These are phyloP conservation scores for Hyphodiscus sp. DNA, from an alignment of 2,329 filamentous ascomycete genomes.

Conservation along the genomic window DNA sequence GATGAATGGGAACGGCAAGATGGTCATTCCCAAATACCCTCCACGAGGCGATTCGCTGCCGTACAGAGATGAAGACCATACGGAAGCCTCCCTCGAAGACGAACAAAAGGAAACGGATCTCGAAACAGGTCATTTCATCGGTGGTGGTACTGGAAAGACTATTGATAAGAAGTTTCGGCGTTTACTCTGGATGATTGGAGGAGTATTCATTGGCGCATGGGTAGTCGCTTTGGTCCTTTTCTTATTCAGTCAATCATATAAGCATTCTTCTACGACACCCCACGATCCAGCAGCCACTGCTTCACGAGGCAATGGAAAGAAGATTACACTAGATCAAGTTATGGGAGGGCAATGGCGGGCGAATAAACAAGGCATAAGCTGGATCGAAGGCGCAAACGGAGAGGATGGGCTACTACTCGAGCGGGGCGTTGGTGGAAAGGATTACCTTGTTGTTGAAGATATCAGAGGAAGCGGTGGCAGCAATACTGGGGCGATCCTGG, in stretches of 20 bases:
- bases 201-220: constrained; percentile 62
- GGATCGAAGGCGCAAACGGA: constrained; percentile 68
- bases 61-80: constrained; percentile 25
- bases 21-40: constrained; percentile 25
- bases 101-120: constrained; percentile 35
- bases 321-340: constrained; percentile 67
- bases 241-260: constrained; percentile 58
- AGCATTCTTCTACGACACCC: constrained; percentile 54
- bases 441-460: constrained; percentile 82
- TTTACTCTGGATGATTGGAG: constrained; percentile 47
- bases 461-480: constrained; percentile 53
- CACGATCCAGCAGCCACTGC: constrained; percentile 63
- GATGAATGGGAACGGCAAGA: constrained; percentile 17
- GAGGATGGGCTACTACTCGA: constrained; percentile 85
- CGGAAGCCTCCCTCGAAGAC: constrained; percentile 14
- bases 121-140: constrained; percentile 37
- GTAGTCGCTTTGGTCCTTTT: constrained; percentile 60
- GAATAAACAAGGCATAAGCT: constrained; percentile 60
- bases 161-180: constrained; percentile 62
- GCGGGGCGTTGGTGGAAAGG: constrained; percentile 54
- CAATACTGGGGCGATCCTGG: constrained; percentile 33
- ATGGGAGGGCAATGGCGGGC: constrained; percentile 59
- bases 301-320: constrained; percentile 59
- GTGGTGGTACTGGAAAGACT: constrained; percentile 36
- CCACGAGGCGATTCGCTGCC: constrained; percentile 19